These are phyloP conservation scores for Dactylellina cionopaga DNA, from an alignment of 2,329 filamentous ascomycete genomes.

Conservation along the genomic window DNA sequence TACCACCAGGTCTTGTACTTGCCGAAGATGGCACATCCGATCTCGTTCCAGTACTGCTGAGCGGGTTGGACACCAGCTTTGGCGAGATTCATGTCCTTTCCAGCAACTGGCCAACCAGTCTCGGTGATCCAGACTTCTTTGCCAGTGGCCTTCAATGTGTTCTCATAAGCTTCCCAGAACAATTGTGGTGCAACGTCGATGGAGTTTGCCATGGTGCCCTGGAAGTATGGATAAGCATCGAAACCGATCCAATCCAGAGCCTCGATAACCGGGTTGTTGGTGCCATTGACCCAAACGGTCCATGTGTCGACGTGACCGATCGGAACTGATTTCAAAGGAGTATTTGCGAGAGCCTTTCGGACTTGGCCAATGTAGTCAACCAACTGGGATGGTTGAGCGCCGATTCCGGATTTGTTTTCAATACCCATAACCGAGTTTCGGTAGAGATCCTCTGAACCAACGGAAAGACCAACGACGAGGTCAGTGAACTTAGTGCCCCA, in stretches of 20 bases:
- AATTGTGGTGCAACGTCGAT: constrained; percentile 73
- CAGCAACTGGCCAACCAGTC: constrained; percentile 85
- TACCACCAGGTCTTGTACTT: constrained; percentile 78
- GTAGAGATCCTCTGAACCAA: constrained; percentile 88
- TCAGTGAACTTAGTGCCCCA: constrained; percentile 74
- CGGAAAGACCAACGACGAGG: constrained; percentile 81
- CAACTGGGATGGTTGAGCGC: constrained; percentile 71
- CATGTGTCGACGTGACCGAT: constrained; percentile 92
- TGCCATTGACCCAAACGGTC: constrained; percentile 78
- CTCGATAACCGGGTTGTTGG: constrained; percentile 76
- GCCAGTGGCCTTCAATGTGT: constrained; percentile 69
- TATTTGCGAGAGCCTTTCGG: constrained; percentile 71
- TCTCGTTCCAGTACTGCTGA: constrained; percentile 80
- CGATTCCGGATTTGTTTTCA: constrained; percentile 70
- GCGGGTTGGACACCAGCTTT: constrained; percentile 75
- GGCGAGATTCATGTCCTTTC: constrained; percentile 70
- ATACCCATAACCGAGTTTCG: constrained; percentile 77
- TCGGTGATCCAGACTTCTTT: constrained; percentile 88
- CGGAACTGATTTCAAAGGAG: constrained; percentile 67
- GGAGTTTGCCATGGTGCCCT: constrained; percentile 73
- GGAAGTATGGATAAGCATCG: constrained; percentile 86
- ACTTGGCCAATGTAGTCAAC: constrained; percentile 77
- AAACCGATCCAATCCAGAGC: constrained; percentile 82
- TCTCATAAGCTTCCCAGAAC: constrained; percentile 74
- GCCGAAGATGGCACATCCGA: constrained; percentile 76